These are phyloP conservation scores for Boletus rubroflammeus DNA, from an alignment of 768 basidiomycete species.

Conservation along the genomic window DNA sequence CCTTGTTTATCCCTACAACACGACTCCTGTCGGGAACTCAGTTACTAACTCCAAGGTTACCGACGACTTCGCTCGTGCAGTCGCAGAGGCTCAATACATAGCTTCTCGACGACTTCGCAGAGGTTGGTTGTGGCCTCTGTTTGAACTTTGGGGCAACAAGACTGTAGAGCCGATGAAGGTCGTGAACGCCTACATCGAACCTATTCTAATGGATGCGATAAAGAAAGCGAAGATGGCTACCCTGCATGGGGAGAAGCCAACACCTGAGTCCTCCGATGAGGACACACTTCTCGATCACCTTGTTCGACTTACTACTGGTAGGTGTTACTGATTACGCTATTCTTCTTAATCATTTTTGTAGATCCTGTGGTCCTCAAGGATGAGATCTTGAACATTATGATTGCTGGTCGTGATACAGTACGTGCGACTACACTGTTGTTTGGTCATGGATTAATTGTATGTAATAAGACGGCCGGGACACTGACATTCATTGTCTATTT, in stretches of 20 bases:
- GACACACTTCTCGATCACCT: constrained; percentile 56
- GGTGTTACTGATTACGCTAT: constrained; percentile 20
- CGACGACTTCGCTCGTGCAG: constrained; percentile 46
- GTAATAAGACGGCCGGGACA: constrained; percentile 38
- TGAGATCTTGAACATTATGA: constrained; percentile 34
- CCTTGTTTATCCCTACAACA: constrained; percentile 51
- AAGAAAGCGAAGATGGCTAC: constrained; percentile 33
- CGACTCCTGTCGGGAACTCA: constrained; percentile 14
- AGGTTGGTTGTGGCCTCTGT: constrained; percentile 52
- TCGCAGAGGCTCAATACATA: constrained; percentile 44
- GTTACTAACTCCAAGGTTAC: constrained; percentile 31
- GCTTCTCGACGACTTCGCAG: constrained; percentile 41
- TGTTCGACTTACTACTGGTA: constrained; percentile 46
- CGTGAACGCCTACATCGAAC: constrained; percentile 51
- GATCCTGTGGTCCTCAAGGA: constrained; percentile 30
- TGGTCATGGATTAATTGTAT: not conserved
- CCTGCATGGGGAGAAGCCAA: constrained; percentile 19
- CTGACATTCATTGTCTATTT: constrained; percentile 39
- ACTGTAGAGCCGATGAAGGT: constrained; percentile 48
- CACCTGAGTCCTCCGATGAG: constrained; percentile 36
- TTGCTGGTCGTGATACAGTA: constrained; percentile 32
- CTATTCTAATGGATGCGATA: constrained; percentile 43
- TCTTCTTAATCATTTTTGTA: constrained; percentile 2
- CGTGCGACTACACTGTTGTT: not conserved
- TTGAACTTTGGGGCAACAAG: constrained; percentile 47